Conservation (phyloP, 768 basidiomycete species). For the Tremella yokohamensis region DNA sequence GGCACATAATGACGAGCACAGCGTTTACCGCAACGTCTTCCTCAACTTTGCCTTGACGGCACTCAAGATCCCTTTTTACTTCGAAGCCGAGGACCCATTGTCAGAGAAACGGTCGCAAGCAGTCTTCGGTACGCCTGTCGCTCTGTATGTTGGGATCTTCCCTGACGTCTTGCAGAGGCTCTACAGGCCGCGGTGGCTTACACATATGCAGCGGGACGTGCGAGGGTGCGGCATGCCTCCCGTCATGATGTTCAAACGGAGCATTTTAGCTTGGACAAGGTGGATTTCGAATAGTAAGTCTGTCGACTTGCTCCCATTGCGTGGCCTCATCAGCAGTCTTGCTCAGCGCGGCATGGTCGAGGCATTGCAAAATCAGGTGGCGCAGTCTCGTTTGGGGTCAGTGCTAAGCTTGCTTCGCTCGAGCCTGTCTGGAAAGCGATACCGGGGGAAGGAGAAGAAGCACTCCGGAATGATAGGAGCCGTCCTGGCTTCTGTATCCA, state of each 20-base stretch:
- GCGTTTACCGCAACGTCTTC: slow-evolving; percentile 76
- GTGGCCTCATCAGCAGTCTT: slow-evolving; percentile 22
- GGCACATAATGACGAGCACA: slow-evolving; percentile 61
- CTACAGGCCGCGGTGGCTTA: slow-evolving; percentile 28
- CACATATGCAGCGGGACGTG: slow-evolving; percentile 35
- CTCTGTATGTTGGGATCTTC: background rate
- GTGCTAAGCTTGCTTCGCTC: slow-evolving; percentile 16
- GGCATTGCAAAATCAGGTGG: slow-evolving; percentile 12
- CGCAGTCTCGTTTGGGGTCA: slow-evolving; percentile 15
- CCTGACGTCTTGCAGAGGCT: slow-evolving; percentile 11
- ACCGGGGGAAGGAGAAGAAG: slow-evolving; percentile 5
- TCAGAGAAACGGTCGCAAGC: background rate
- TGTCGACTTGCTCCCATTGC: background rate
- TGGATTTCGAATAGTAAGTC: slow-evolving; percentile 36
- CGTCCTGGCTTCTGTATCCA: slow-evolving; percentile 11
- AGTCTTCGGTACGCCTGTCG: slow-evolving; percentile 19
- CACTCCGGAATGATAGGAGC: slow-evolving; percentile 4
- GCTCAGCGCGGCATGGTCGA: slow-evolving; percentile 27
- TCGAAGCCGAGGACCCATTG: slow-evolving; percentile 51
- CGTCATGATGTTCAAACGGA: slow-evolving; percentile 6
- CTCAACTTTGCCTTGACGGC: slow-evolving; percentile 76
- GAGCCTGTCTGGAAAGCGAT: slow-evolving; percentile 10
- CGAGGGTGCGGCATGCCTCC: slow-evolving; percentile 32
- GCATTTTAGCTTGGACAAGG: slow-evolving; percentile 23
- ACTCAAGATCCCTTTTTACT: slow-evolving; percentile 81